These are phyloP conservation scores for Fusarium secorum DNA, from an alignment of 2,329 filamentous ascomycete genomes.

Conservation along the genomic window DNA sequence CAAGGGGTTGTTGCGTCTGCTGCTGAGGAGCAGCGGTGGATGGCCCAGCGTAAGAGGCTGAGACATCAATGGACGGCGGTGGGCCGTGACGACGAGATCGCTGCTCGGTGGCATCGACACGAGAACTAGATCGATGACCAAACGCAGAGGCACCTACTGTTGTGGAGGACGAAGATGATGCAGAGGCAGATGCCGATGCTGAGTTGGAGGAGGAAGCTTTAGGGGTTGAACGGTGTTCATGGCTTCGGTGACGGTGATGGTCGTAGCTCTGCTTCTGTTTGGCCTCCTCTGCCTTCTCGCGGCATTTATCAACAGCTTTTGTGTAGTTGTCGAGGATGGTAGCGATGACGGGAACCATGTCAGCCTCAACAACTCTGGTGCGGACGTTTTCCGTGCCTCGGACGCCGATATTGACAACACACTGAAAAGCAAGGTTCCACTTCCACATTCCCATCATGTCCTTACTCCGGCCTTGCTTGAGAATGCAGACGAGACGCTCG, in stretches of 20 bases:
- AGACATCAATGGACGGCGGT: slow-evolving; percentile 72
- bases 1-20: slow-evolving; percentile 29
- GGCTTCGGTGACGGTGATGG: slow-evolving; percentile 59
- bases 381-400: slow-evolving; percentile 92
- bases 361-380: slow-evolving; percentile 94
- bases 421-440: slow-evolving; percentile 99
- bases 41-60: slow-evolving; percentile 52
- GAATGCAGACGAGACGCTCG: slow-evolving; percentile 93
- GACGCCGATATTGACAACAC: slow-evolving; percentile 98
- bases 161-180: slow-evolving; percentile 41
- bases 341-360: slow-evolving; percentile 98
- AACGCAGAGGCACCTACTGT: slow-evolving; percentile 48
- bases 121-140: slow-evolving; percentile 59
- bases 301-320: slow-evolving; percentile 91
- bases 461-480: slow-evolving; percentile 96
- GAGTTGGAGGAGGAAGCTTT: slow-evolving; percentile 51
- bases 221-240: slow-evolving; percentile 57
- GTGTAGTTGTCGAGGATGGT: slow-evolving; percentile 99
- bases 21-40: slow-evolving; percentile 43
- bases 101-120: slow-evolving; percentile 64
- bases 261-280: slow-evolving; percentile 73
- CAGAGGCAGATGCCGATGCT: slow-evolving; percentile 48
- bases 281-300: slow-evolving; percentile 83
- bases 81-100: slow-evolving; percentile 78
- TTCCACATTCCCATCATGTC: slow-evolving; percentile 99